Percentiles rank a stretch among this genome's conserved stretches.
Conservation (phyloP, 148 eudicot genomes). For the Rhododendron simsii region DNA sequence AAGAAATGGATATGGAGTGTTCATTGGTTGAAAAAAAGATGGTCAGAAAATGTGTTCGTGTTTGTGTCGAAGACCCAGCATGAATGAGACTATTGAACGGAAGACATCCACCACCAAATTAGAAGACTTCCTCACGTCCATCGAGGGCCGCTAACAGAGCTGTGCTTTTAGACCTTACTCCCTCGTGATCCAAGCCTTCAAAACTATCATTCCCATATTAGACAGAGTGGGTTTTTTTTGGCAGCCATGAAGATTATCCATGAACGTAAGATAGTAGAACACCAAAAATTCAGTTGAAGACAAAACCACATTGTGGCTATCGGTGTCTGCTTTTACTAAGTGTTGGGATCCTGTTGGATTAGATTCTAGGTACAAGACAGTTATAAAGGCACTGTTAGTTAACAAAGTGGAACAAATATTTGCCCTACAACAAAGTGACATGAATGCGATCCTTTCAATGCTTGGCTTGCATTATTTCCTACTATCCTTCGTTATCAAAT, state of each 20-base stretch:
- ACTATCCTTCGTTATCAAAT: neutral
- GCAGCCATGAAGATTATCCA: neutral
- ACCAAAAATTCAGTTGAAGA: neutral
- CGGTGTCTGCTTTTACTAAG: neutral
- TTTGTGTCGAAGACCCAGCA: neutral
- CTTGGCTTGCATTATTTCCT: neutral
- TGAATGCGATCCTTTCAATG: neutral
- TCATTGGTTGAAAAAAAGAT: too few species aligned
- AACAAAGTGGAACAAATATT: neutral
- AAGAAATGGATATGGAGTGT: too few species aligned
- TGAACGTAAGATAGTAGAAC: neutral
- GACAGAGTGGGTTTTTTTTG: neutral
- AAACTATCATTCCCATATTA: neutral
- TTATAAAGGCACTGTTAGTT: neutral
- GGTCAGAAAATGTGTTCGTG: neutral
- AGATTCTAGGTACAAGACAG: neutral
- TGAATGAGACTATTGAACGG: neutral
- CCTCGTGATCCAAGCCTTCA: neutral
- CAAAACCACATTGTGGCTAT: neutral
- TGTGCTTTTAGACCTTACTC: neutral
- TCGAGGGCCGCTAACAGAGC: neutral
- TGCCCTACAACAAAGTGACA: neutral
- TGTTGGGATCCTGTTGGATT: neutral
- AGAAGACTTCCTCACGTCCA: neutral
- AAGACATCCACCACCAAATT: neutral